A percentile compares a stretch with the other conserved stretches of the same genome.
Evolutionary conservation across 108 stramenopile genomes (phyloP).

Genomic region (Discostella stelligeroides): DNA sequence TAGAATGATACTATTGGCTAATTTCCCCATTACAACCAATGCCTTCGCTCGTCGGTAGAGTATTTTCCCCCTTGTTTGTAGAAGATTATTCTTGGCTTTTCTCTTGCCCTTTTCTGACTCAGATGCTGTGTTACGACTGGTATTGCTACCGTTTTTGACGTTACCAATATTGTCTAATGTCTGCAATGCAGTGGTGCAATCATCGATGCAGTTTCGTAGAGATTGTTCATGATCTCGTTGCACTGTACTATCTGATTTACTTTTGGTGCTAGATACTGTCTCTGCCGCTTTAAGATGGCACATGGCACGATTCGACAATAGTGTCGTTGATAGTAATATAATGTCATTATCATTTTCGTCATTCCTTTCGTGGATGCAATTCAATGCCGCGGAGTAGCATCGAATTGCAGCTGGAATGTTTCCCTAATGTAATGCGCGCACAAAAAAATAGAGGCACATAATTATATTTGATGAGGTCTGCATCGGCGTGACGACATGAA

Average conservation of each 20-base stretch:
- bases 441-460: too few relatives aligned
- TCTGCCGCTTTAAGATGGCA: slow-evolving; percentile 59
- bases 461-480: neutral
- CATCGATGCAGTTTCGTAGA: slow-evolving; percentile 60
- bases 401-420: slow-evolving; percentile 51
- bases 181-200: slow-evolving; percentile 65
- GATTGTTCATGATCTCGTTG: slow-evolving; percentile 21
- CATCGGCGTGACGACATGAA: slow-evolving; percentile 1
- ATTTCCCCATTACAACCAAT: slow-evolving; percentile 42
- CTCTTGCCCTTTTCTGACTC: too few relatives aligned
- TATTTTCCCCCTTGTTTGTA: slow-evolving; percentile 58
- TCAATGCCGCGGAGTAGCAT: slow-evolving; percentile 56
- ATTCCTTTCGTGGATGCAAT: slow-evolving; percentile 34
- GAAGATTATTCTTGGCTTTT: slow-evolving; percentile 21
- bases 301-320: slow-evolving; percentile 82
- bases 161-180: slow-evolving; percentile 36
- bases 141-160: neutral
- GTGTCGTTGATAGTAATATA: slow-evolving; percentile 44
- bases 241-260: neutral
- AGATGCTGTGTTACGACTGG: too few relatives aligned
- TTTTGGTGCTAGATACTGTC: neutral
- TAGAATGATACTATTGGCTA: neutral
- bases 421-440: slow-evolving; percentile 24
- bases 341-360: slow-evolving; percentile 1
- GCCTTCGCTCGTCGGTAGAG: slow-evolving; percentile 84